Evolutionary conservation across 176 grass and related monocot species (phyloP).

Genomic region (Cenchrus fungigraminus): DNA sequence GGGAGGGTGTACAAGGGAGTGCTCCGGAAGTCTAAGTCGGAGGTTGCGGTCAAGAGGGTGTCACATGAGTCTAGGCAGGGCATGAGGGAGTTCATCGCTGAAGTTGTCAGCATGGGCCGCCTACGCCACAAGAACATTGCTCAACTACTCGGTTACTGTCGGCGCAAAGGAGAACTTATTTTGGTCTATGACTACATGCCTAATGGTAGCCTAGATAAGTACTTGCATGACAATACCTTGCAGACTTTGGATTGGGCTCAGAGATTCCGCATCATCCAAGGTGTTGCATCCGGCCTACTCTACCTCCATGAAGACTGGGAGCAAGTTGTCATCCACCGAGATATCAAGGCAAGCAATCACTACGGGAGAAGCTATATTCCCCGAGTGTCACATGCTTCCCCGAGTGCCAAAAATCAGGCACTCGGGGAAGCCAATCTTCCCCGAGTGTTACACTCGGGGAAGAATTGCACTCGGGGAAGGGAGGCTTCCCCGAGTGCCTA

Average conservation of each 20-base stretch:
- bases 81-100: slow-evolving; percentile 31
- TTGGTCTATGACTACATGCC: slow-evolving; percentile 40
- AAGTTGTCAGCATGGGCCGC: slow-evolving; percentile 34
- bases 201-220: slow-evolving; percentile 24
- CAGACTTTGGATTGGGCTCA: slow-evolving; percentile 32
- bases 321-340: slow-evolving; percentile 52
- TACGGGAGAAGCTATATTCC: too few relatives aligned
- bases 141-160: slow-evolving; percentile 20
- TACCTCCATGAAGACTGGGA: slow-evolving; percentile 68
- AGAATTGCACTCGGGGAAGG: too few relatives aligned
- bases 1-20: slow-evolving; percentile 38
- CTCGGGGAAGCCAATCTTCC: too few relatives aligned
- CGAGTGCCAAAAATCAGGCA: too few relatives aligned
- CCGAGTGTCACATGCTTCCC: too few relatives aligned
- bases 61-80: slow-evolving; percentile 30
- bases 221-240: neutral
- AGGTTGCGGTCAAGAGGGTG: slow-evolving; percentile 26
- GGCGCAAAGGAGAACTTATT: slow-evolving; percentile 20
- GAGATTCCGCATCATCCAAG: slow-evolving; percentile 54
- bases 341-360: slow-evolving; percentile 60
- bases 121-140: slow-evolving; percentile 21
- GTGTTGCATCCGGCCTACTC: slow-evolving; percentile 45
- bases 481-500: too few relatives aligned
- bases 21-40: neutral
- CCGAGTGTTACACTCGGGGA: too few relatives aligned